phyloP scores from a whole-genome alignment of 2,329 filamentous ascomycete genomes.

The Macrophomina pseudophaseolina region DNA sequence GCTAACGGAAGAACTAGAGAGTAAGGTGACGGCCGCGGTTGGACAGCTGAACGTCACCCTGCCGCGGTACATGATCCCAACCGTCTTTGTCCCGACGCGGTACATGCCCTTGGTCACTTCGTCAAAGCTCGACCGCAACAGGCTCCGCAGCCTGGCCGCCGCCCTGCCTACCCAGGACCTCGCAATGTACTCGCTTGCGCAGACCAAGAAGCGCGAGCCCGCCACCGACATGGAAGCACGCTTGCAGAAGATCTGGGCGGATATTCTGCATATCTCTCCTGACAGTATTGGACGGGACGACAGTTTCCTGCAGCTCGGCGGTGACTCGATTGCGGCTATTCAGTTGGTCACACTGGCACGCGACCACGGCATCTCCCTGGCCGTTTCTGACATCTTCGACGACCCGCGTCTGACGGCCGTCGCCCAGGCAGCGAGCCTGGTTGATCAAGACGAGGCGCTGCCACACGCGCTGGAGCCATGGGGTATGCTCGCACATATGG shows the following conservation, averaged over 20 bases:
- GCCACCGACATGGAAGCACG: not conserved
- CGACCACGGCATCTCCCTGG: constrained; percentile 54
- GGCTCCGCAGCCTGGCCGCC: not conserved
- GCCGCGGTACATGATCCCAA: constrained; percentile 3
- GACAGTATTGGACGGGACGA: constrained; percentile 38
- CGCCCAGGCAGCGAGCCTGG: not conserved
- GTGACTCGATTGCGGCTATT: constrained; percentile 57
- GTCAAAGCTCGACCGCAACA: constrained; percentile 39
- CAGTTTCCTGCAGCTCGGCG: constrained; percentile 54
- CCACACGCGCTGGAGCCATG: not conserved
- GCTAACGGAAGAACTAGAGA: not conserved
- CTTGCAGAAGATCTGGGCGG: not conserved
- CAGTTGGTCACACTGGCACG: constrained; percentile 62
- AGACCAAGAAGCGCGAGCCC: not conserved
- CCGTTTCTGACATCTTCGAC: constrained; percentile 62
- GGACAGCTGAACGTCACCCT: not conserved
- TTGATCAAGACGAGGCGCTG: not conserved
- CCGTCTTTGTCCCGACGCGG: not conserved
- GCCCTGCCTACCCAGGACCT: not conserved
- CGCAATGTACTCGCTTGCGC: not conserved
- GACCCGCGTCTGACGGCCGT: not conserved
- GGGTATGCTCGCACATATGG: not conserved
- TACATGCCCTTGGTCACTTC: constrained; percentile 36
- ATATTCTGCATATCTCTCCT: not conserved
- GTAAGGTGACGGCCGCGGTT: not conserved